These are phyloP conservation scores for Pulveroboletus sp. DNA, from an alignment of 768 basidiomycete genomes.

Conservation along the genomic window DNA sequence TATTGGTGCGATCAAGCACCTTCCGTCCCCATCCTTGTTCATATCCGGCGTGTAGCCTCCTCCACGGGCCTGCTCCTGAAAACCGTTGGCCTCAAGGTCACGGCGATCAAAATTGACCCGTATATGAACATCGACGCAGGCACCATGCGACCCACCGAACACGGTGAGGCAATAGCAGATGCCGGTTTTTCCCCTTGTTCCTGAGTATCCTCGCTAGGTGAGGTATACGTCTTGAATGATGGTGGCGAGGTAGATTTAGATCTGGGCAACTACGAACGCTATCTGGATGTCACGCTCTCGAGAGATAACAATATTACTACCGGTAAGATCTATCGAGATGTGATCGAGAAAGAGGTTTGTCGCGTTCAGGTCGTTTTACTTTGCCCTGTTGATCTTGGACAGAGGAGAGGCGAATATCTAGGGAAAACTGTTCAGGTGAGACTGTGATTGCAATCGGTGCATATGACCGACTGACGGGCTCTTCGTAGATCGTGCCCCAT, in stretches of 20 bases:
- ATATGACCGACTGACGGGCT: slow-evolving; percentile 6
- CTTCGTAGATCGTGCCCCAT: slow-evolving; percentile 83
- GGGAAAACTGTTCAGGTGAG: slow-evolving; percentile 94
- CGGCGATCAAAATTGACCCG: slow-evolving; percentile 99
- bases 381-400: slow-evolving; percentile 12
- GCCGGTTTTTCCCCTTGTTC: neutral
- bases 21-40: slow-evolving; percentile 18
- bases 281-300: slow-evolving; percentile 90
- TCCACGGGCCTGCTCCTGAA: slow-evolving; percentile 95
- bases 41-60: slow-evolving; percentile 62
- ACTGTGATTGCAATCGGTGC: neutral
- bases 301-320: slow-evolving; percentile 98
- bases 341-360: slow-evolving; percentile 94
- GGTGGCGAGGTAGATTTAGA: slow-evolving; percentile 98
- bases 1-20: slow-evolving; percentile 66
- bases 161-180: slow-evolving; percentile 58
- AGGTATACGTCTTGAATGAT: slow-evolving; percentile 97
- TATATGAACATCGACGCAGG: slow-evolving; percentile 99
- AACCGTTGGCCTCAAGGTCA: slow-evolving; percentile 93
- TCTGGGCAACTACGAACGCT: slow-evolving; percentile 97
- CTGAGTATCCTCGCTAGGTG: slow-evolving; percentile 52
- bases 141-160: slow-evolving; percentile 97
- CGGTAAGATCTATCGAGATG: slow-evolving; percentile 95
- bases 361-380: neutral
- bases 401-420: slow-evolving; percentile 85